phyloP scores from a whole-genome alignment of 192 early-diverging fungal genomes.

The Coemansia sp. region DNA sequence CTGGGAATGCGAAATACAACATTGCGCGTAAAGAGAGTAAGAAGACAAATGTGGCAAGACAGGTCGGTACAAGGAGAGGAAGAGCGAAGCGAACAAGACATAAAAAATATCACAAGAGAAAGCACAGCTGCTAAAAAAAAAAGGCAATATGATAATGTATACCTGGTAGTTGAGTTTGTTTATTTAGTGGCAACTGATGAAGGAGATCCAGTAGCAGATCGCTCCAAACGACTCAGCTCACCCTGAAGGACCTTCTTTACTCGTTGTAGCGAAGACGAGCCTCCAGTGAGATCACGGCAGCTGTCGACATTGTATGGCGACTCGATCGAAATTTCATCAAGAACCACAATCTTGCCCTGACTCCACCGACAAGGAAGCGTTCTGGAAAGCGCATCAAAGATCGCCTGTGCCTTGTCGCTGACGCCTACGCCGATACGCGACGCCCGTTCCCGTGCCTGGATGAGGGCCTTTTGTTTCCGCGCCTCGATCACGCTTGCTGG shows the following conservation, averaged over 20 bases:
- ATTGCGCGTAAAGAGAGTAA: too few relatives aligned
- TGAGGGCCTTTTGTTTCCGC: conserved; percentile 36
- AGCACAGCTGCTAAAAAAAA: not conserved
- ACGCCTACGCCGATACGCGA: conserved; percentile 75
- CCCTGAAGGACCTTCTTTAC: conserved; percentile 72
- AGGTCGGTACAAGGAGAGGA: too few relatives aligned
- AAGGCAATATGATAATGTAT: not conserved
- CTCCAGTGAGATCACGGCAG: conserved; percentile 57
- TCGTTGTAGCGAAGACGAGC: conserved; percentile 61
- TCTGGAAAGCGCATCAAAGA: conserved; percentile 79
- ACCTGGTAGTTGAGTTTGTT: too few relatives aligned
- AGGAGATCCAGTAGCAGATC: not conserved
- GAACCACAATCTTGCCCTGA: conserved; percentile 71
- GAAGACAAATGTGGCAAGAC: not conserved
- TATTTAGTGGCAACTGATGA: not conserved
- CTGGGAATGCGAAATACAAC: too few relatives aligned
- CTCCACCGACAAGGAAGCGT: conserved; percentile 82
- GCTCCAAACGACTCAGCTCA: conserved; percentile 37
- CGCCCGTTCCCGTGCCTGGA: conserved; percentile 38
- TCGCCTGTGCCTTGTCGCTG: conserved; percentile 68
- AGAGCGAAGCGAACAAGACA: not conserved
- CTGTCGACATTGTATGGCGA: conserved; percentile 72
- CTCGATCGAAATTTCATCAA: conserved; percentile 77
- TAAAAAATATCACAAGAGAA: not conserved
- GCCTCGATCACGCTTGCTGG: conserved; percentile 23